These are phyloP conservation scores for Xylariaceae sp. DNA, from an alignment of 2,329 filamentous ascomycete genomes.

Conservation along the genomic window DNA sequence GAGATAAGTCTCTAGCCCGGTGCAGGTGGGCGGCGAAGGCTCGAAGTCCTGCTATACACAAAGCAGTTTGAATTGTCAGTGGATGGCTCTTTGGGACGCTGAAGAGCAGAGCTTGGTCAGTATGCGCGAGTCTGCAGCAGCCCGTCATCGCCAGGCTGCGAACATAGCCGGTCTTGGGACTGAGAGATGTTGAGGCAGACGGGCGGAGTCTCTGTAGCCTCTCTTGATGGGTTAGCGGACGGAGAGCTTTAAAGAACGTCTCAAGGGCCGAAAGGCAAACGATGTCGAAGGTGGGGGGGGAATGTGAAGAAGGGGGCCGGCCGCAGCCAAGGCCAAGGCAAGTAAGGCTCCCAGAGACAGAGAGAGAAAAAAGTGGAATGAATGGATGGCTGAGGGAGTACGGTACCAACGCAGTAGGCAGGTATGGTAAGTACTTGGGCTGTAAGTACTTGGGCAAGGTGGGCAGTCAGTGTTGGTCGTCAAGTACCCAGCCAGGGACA, in stretches of 20 bases:
- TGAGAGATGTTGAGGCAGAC: too few species aligned
- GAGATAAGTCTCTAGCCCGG: conserved; percentile 44
- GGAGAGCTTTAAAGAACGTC: neutral
- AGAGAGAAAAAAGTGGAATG: conserved; percentile 1
- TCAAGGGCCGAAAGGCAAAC: neutral
- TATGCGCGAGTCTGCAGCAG: too few species aligned
- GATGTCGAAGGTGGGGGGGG: neutral
- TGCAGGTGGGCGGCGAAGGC: conserved; percentile 40
- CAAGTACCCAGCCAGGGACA: too few species aligned
- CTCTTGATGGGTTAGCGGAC: neutral
- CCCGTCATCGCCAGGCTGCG: too few species aligned
- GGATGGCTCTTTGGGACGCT: conserved; percentile 18
- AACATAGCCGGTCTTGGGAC: too few species aligned
- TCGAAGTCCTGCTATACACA: conserved; percentile 44
- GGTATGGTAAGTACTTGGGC: too few species aligned
- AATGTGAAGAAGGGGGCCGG: too few species aligned
- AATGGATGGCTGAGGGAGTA: conserved; percentile 16
- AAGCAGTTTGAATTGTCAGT: conserved; percentile 25
- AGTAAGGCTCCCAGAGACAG: neutral
- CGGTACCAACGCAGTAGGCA: too few species aligned
- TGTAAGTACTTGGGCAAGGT: too few species aligned
- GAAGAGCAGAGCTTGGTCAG: too few species aligned
- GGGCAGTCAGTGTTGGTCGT: too few species aligned
- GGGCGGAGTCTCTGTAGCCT: too few species aligned
- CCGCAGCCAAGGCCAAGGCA: neutral